phyloP scores from a whole-genome alignment of 164 flowering plant genomes.

The Cinnamomum micranthum region DNA sequence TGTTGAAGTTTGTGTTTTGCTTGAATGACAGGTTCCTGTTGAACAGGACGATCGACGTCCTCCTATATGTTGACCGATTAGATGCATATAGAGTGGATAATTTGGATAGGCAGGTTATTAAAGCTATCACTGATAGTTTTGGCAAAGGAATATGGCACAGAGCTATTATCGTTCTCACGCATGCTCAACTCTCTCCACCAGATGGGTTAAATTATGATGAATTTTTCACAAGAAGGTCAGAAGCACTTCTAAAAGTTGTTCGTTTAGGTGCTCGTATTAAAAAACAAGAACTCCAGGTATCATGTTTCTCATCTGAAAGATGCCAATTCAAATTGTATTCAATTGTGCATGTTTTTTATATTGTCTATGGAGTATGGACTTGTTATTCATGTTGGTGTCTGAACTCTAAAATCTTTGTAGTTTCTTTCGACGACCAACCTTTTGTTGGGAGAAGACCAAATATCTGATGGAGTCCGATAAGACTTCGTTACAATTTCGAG shows the following conservation, averaged over 20 bases:
- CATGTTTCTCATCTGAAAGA: neutral
- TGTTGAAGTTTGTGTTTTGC: conserved; percentile 2
- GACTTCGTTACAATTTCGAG: no score
- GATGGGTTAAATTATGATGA: conserved; percentile 83
- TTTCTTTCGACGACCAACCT: neutral
- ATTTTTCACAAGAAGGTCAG: conserved; percentile 71
- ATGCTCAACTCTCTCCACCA: conserved; percentile 94
- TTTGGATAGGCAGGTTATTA: conserved; percentile 72
- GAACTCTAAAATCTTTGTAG: neutral
- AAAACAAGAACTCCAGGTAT: conserved; percentile 52
- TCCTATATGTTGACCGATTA: conserved; percentile 92
- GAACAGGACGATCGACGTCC: conserved; percentile 89
- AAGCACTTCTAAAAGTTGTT: conserved; percentile 67
- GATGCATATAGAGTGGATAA: conserved; percentile 93
- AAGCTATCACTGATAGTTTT: conserved; percentile 79
- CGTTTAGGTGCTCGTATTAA: conserved; percentile 54
- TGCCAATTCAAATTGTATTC: neutral
- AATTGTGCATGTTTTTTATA: no score
- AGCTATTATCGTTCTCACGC: conserved; percentile 79
- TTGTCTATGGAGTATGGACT: neutral
- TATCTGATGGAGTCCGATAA: no score
- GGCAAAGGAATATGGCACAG: conserved; percentile 89
- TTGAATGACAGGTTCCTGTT: conserved; percentile 60
- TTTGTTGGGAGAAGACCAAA: no score
- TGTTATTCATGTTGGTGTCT: neutral